Evolutionary conservation across 345 rosid genomes (phyloP).

Genomic region (Erysimum cheiranthoides): DNA sequence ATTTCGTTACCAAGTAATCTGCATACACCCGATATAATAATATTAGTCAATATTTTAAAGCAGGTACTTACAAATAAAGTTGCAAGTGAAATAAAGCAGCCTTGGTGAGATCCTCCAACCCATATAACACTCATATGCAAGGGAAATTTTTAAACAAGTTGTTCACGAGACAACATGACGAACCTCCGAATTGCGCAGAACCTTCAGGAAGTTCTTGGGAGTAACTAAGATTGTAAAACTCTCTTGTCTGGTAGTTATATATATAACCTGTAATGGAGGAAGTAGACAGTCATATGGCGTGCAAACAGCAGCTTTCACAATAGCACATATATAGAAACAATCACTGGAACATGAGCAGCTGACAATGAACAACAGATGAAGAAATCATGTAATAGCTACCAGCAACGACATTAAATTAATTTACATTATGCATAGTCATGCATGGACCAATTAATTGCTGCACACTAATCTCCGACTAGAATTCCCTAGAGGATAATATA

Average conservation of each 20-base stretch:
- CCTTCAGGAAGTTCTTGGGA: slow-evolving; percentile 82
- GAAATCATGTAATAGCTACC: slow-evolving; percentile 18
- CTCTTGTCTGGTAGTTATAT: slow-evolving; percentile 86
- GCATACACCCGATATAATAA: slow-evolving; percentile 40
- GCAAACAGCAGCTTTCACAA: slow-evolving; percentile 22
- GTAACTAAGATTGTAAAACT: slow-evolving; percentile 91
- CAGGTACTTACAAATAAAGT: slow-evolving; percentile 17
- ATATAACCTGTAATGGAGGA: slow-evolving; percentile 68
- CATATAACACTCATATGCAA: neutral
- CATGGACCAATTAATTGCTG: slow-evolving; percentile 19
- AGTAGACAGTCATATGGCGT: slow-evolving; percentile 25
- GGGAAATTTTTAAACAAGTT: neutral
- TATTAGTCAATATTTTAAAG: neutral
- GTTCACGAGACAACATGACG: slow-evolving; percentile 31
- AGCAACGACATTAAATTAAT: slow-evolving; percentile 11
- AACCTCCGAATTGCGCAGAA: slow-evolving; percentile 92
- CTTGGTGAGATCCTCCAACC: slow-evolving; percentile 20
- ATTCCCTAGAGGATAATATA: slow-evolving; percentile 1
- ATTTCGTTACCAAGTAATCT: slow-evolving; percentile 97
- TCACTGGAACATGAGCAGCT: slow-evolving; percentile 5
- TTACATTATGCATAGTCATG: slow-evolving; percentile 26
- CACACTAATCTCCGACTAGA: slow-evolving; percentile 8
- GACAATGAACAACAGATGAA: neutral
- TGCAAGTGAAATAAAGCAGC: slow-evolving; percentile 21
- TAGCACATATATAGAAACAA: slow-evolving; percentile 22